These are phyloP conservation scores for Chiua virens DNA, from an alignment of 768 basidiomycete species.

Conservation along the genomic window DNA sequence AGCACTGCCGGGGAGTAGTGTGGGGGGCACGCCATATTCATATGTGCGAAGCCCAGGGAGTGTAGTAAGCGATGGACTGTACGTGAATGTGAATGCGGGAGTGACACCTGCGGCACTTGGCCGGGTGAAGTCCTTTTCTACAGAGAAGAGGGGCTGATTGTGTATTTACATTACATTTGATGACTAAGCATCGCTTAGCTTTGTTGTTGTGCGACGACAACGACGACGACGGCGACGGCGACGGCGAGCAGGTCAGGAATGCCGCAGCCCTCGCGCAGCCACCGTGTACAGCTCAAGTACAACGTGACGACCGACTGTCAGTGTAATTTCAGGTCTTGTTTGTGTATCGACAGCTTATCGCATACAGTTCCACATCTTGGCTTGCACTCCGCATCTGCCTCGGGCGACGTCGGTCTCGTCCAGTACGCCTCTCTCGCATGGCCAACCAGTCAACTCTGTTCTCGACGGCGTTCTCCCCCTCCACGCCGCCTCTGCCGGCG, in stretches of 20 bases:
- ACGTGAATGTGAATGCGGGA: conserved; percentile 15
- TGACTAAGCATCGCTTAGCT: conserved; percentile 12
- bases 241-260: conserved; percentile 15
- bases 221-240: conserved; percentile 1
- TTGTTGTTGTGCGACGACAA: conserved; percentile 4
- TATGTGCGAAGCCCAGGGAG: conserved; percentile 15
- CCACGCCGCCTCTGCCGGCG: conserved; percentile 92
- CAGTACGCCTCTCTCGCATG: conserved; percentile 90
- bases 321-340: conserved; percentile 9
- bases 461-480: conserved; percentile 96
- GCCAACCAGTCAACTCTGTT: conserved; percentile 95
- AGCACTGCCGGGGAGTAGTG: too few relatives aligned
- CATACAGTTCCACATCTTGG: conserved; percentile 70
- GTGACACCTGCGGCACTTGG: conserved; percentile 26
- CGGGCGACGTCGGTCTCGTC: conserved; percentile 90
- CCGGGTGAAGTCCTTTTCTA: conserved; percentile 17
- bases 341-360: neutral
- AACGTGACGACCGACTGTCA: conserved; percentile 55
- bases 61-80: neutral
- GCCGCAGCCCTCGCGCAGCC: conserved; percentile 37
- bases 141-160: conserved; percentile 8
- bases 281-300: conserved; percentile 47
- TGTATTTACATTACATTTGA: conserved; percentile 1
- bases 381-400: conserved; percentile 72
- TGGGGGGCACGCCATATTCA: conserved; percentile 21